Evolutionary conservation across 768 basidiomycete genomes (phyloP).

Genomic region (Leccinum boreale): DNA sequence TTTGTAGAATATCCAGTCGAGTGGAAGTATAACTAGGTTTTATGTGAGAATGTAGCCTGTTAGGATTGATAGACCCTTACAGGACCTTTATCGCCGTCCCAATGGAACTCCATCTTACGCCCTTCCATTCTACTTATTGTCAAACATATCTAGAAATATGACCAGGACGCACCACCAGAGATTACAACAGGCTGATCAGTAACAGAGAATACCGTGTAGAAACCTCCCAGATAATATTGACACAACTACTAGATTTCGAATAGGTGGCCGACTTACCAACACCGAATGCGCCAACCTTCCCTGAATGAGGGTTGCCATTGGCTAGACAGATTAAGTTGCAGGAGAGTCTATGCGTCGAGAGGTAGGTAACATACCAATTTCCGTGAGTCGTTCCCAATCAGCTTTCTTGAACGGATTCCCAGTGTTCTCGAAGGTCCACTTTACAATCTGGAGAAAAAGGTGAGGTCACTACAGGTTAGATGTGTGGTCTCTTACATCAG

Average conservation of each 20-base stretch:
- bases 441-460: conserved; percentile 20
- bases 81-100: conserved; percentile 73
- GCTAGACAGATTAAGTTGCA: conserved; percentile 40
- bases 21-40: conserved; percentile 60
- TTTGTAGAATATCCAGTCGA: conserved; percentile 53
- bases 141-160: conserved; percentile 13
- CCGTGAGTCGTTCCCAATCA: conserved; percentile 88
- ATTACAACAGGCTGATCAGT: conserved; percentile 76
- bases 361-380: conserved; percentile 57
- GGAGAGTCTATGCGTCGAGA: not conserved
- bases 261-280: conserved; percentile 46
- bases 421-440: conserved; percentile 29
- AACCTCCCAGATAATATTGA: conserved; percentile 41
- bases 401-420: conserved; percentile 77
- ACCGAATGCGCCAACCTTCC: conserved; percentile 91
- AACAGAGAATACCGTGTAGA: conserved; percentile 76
- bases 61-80: conserved; percentile 43
- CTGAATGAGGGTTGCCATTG: conserved; percentile 90
- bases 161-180: conserved; percentile 52
- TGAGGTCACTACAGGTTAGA: not conserved
- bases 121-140: conserved; percentile 35
- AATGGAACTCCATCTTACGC: conserved; percentile 91
- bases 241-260: not conserved
- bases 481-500: conserved; percentile 23
- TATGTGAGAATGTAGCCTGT: not conserved